These are phyloP conservation scores for Plectosphaerella sp. DNA, from an alignment of 2,329 filamentous ascomycete genomes.

Conservation along the genomic window DNA sequence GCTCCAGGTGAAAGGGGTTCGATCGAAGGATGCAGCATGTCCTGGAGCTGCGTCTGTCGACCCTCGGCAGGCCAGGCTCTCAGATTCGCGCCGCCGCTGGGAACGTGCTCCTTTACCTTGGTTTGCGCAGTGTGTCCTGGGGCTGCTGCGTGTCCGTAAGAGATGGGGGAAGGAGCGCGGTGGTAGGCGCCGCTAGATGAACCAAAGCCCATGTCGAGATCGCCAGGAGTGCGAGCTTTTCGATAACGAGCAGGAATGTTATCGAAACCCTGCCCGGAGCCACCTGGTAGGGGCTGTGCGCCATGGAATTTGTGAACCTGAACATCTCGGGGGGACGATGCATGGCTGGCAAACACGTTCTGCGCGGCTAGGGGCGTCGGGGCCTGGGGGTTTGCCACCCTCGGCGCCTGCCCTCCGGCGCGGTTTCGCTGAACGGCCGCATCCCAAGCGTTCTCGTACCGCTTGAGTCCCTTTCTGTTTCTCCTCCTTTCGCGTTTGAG, in stretches of 20 bases:
- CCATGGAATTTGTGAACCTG: background rate
- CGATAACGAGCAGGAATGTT: too few species aligned
- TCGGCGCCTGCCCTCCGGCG: slow-evolving; percentile 9
- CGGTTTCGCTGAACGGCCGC: slow-evolving; percentile 29
- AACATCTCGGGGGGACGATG: background rate
- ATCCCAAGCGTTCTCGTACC: slow-evolving; percentile 21
- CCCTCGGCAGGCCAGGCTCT: background rate
- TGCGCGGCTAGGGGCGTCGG: slow-evolving; percentile 11
- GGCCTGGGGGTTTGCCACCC: slow-evolving; percentile 12
- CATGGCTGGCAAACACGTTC: background rate
- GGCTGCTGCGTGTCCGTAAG: background rate
- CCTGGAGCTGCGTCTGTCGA: slow-evolving; percentile 21
- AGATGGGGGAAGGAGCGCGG: slow-evolving; percentile 5
- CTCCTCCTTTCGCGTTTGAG: slow-evolving; percentile 26
- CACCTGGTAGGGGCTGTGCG: too few species aligned
- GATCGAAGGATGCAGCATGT: slow-evolving; percentile 42
- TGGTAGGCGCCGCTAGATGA: slow-evolving; percentile 13
- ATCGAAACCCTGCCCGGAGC: too few species aligned
- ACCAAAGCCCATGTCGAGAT: too few species aligned
- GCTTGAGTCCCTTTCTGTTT: slow-evolving; percentile 38
- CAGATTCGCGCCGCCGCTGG: background rate
- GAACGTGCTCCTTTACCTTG: background rate
- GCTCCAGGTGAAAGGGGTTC: slow-evolving; percentile 34
- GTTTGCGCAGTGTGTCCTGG: background rate
- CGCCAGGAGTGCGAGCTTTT: too few species aligned